Conservation (phyloP, 1,139 yeast genomes). For the Nakaseomyces uthaithaninus region DNA sequence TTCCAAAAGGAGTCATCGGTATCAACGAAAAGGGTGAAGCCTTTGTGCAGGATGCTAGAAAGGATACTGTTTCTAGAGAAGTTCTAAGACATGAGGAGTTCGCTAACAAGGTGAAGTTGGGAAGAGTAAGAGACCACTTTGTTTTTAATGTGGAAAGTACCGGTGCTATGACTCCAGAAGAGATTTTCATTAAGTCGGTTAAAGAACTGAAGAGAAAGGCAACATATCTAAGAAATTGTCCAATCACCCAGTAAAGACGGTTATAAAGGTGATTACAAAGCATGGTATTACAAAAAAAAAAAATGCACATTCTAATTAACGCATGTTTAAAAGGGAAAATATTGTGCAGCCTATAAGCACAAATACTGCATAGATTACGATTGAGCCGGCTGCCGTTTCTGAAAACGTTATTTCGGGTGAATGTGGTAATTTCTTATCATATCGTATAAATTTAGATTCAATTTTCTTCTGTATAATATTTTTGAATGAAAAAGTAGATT, state of each 20-base stretch:
- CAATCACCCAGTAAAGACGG: slow-evolving; percentile 48
- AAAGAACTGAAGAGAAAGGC: slow-evolving; percentile 82
- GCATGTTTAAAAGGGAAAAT: no score
- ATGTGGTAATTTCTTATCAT: no score
- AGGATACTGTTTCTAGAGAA: slow-evolving; percentile 94
- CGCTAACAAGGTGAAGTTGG: slow-evolving; percentile 78
- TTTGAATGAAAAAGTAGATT: no score
- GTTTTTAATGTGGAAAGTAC: slow-evolving; percentile 90
- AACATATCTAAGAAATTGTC: slow-evolving; percentile 68
- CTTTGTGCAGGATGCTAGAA: slow-evolving; percentile 75
- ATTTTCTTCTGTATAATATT: no score
- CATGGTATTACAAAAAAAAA: background rate
- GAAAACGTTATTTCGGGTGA: no score
- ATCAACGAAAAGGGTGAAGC: slow-evolving; percentile 66
- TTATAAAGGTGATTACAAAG: background rate
- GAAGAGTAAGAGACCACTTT: slow-evolving; percentile 86
- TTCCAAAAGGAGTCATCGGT: slow-evolving; percentile 87
- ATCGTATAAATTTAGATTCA: no score
- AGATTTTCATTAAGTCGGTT: slow-evolving; percentile 83
- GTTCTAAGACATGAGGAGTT: slow-evolving; percentile 90
- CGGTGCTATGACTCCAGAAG: slow-evolving; percentile 96
- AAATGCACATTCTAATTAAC: no score
- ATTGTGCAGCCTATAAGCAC: no score
- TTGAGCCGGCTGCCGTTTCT: no score
- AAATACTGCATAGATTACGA: no score